Evolutionary conservation across 768 basidiomycete genomes (phyloP).

Genomic region (Chlorophyllum brunneum): DNA sequence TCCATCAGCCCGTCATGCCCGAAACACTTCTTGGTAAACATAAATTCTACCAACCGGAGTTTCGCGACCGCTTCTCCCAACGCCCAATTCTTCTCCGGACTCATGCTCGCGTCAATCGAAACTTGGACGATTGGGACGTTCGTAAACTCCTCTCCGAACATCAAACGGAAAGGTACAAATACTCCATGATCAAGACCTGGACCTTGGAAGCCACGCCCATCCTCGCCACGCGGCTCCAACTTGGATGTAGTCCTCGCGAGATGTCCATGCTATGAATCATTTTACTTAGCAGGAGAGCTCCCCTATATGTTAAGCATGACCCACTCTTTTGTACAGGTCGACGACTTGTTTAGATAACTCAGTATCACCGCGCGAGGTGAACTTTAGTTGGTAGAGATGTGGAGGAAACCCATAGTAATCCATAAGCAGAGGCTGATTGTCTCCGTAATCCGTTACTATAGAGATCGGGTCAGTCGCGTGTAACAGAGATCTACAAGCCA

Average conservation of each 20-base stretch:
- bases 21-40: background rate
- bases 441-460: slow-evolving; percentile 72
- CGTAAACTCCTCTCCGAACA: slow-evolving; percentile 67
- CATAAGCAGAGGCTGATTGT: slow-evolving; percentile 69
- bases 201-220: slow-evolving; percentile 61
- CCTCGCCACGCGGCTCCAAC: slow-evolving; percentile 54
- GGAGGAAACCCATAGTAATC: slow-evolving; percentile 72
- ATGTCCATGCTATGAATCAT: background rate
- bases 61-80: slow-evolving; percentile 57
- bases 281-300: background rate
- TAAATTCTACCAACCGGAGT: slow-evolving; percentile 42
- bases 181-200: slow-evolving; percentile 78
- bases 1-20: slow-evolving; percentile 1
- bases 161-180: slow-evolving; percentile 73
- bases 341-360: slow-evolving; percentile 56
- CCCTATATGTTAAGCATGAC: background rate
- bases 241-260: slow-evolving; percentile 40
- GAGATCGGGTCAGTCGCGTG: background rate
- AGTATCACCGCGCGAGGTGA: slow-evolving; percentile 63
- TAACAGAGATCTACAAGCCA: background rate
- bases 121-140: slow-evolving; percentile 70
- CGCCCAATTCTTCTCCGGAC: slow-evolving; percentile 60
- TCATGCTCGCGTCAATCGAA: slow-evolving; percentile 58
- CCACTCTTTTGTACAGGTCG: slow-evolving; percentile 52
- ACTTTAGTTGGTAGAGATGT: slow-evolving; percentile 58